Base-by-base conservation (phyloP, 768 basidiomycete genomes). In the Roridomyces roridus region DNA sequence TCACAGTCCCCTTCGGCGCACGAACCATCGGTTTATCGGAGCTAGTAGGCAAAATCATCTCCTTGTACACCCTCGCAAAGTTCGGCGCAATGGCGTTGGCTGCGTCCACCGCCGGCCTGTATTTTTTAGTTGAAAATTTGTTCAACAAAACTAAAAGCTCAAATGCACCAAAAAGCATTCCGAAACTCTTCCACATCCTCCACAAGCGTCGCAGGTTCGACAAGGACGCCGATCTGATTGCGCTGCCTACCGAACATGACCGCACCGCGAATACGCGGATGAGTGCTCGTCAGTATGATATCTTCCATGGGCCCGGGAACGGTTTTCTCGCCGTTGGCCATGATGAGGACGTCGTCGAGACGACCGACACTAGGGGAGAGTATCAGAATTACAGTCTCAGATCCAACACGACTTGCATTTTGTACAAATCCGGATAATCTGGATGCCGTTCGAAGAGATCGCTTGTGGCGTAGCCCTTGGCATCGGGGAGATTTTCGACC, bases 1-100 rank as follows among this genome's bases (percentile, higher is more conserved):
- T 74, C 7, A 81, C 72, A 0, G 81, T 83, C 1, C 80, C 80
- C 63, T 85, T 86, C 0, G 72, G 76, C 5, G 79, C 68, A 21
- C 78, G 77, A 20, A 75, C 66, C 50, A 85, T 70, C 1, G 80
- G 82, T 23, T 74, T 75, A 17, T 66, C 62, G 6, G 68, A 65
- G 9, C 57, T 49, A 0, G 80, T 70, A 12, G 83, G 71, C 36
- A 84, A 44, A 36, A 85, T 77, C 75, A 84, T 77, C 59, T 85
- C 80, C 51, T 80, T 80, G 67, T 82, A 82, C 6, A 82, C 72
- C 17, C 74, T 70, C 51, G 77, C 78, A 52, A 76, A 80, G 2
- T 69, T 55, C 0, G 82, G 80, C 6, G 75, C 73, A n/a, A 70
- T 65, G 41, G 29, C 65, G 64, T 82, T 83, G 4, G 80, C 80